Evolutionary conservation across 2,329 filamentous ascomycete genomes (phyloP).

Genomic region (Curvularia eragrostidis): DNA sequence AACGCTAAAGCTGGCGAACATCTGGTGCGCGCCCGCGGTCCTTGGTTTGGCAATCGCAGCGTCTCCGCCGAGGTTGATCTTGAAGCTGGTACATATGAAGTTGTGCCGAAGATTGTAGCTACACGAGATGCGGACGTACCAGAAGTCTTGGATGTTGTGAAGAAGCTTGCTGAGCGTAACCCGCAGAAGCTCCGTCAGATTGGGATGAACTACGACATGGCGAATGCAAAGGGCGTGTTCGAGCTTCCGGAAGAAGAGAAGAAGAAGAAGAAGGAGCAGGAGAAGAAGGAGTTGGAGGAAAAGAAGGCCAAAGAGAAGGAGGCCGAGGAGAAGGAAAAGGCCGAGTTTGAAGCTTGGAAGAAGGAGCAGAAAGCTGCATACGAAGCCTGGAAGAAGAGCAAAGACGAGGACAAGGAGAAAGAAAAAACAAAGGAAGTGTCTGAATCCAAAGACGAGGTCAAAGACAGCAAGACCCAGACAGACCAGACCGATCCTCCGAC

Average conservation of each 20-base stretch:
- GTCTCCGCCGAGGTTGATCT: slow-evolving; percentile 79
- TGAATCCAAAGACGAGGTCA: slow-evolving; percentile 5
- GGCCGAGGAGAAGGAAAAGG: slow-evolving; percentile 41
- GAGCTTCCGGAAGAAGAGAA: slow-evolving; percentile 57
- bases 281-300: slow-evolving; percentile 44
- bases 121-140: slow-evolving; percentile 56
- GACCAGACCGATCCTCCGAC: not conserved
- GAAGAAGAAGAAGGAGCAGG: slow-evolving; percentile 47
- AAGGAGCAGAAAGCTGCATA: slow-evolving; percentile 6
- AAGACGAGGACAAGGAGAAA: slow-evolving; percentile 18
- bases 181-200: slow-evolving; percentile 66
- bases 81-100: slow-evolving; percentile 73
- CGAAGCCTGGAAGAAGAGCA: slow-evolving; percentile 32
- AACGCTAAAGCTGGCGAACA: slow-evolving; percentile 57
- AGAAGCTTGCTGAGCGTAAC: slow-evolving; percentile 40
- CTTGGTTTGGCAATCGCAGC: slow-evolving; percentile 69
- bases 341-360: slow-evolving; percentile 34
- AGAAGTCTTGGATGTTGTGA: slow-evolving; percentile 70
- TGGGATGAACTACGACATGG: slow-evolving; percentile 72
- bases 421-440: slow-evolving; percentile 16
- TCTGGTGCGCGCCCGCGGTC: slow-evolving; percentile 59
- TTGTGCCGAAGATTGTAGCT: slow-evolving; percentile 76
- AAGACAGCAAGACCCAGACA: not conserved
- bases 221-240: slow-evolving; percentile 68
- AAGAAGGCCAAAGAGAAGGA: slow-evolving; percentile 39